Base-by-base conservation (phyloP, 805 yeast species). In the Blastobotrys terrestris region DNA sequence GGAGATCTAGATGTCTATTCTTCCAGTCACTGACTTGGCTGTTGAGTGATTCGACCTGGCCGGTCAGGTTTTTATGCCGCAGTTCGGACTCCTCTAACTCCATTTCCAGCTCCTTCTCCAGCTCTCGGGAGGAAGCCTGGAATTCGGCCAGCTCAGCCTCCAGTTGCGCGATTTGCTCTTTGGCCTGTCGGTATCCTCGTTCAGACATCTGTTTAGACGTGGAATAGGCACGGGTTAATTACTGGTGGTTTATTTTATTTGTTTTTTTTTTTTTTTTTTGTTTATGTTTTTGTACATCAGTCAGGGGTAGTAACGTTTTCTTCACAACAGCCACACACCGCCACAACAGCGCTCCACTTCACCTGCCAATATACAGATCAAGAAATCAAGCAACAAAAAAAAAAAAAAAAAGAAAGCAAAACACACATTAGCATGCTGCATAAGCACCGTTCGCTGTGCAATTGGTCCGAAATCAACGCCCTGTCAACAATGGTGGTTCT, bases 51-150 rank as follows among this genome's bases (percentile, higher is more conserved):
- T 51, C 56, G 13, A 67, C 58, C 41, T 55, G 55, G 18, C 55
- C 49, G 31, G 59, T 54, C 31, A 69, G 60, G 20, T 53, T 57
- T n/a, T 52, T 53, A 31, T 62, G 62, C 45, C 56, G 53, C 42
- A 54, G 56, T 19, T 72, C 72, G 19, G 69, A 53, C 20, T 63
- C 69, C n/a, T 59, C 69, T 39, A 72, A 60, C 54, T 76, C 79
- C 51, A 66, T 65, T 60, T 76, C 80, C 35, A 76, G 62, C 50
- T 74, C 79, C 41, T 62, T 64, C 58, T 76, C 79, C 40, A 76
- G 63, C 55, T 75, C 80, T 47, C 67, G 63, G 44, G 77, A 72
- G 3, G 77, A 71, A 19, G 60, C 64, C 53, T 73, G 74, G 53
- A 76, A 73, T 56, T 76, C 79, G 18, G 61, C 64, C 16, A 76